Evolutionary conservation across 2,329 filamentous ascomycete genomes (phyloP).

Genomic region (Penicillium sp.): DNA sequence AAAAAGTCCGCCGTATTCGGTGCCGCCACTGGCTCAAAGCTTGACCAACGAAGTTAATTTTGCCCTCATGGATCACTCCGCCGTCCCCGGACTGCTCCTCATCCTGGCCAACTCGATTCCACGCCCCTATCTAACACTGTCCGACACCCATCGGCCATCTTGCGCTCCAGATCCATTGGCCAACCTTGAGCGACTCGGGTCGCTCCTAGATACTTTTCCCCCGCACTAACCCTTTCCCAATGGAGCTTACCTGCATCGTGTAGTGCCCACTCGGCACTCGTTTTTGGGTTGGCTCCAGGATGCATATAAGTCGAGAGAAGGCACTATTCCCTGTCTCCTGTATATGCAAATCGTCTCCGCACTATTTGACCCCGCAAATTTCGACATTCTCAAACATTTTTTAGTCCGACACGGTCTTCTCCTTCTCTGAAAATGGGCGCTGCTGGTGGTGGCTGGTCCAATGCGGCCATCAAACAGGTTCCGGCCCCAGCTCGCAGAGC

Average conservation of each 20-base stretch:
- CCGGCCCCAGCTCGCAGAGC: slow-evolving; percentile 19
- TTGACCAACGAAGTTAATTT: neutral
- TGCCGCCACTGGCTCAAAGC: neutral
- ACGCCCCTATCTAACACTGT: neutral
- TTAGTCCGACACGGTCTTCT: neutral
- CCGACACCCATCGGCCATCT: neutral
- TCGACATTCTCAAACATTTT: neutral
- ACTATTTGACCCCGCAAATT: neutral
- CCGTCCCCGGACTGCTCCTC: neutral
- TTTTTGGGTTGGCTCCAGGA: neutral
- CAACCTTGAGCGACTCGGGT: neutral
- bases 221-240: neutral
- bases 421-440: slow-evolving; percentile 21
- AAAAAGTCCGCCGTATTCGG: too few species aligned
- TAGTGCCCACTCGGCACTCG: too few species aligned
- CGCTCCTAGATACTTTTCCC: neutral
- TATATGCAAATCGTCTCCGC: neutral
- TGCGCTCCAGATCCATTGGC: neutral
- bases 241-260: neutral
- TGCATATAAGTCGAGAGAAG: neutral
- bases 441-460: slow-evolving; percentile 26
- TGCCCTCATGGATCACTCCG: neutral
- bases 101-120: neutral
- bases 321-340: neutral
- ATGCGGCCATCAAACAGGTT: slow-evolving; percentile 26